A percentile compares a stretch with the other conserved stretches of the same genome.
phyloP scores from a whole-genome alignment of 306 rosid genomes.

The Neltuma alba region DNA sequence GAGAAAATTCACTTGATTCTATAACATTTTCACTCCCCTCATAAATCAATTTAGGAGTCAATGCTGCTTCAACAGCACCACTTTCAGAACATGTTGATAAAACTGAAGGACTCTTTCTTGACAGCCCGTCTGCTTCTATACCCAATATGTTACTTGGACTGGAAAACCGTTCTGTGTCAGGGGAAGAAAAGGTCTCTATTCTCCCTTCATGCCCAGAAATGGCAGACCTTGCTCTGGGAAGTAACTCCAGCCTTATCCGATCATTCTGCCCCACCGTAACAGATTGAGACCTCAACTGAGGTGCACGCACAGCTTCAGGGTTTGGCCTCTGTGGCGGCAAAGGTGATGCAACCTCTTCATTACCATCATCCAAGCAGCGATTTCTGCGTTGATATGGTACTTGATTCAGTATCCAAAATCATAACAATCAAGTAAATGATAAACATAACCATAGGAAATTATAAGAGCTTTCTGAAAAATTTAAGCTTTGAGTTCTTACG shows the following conservation, averaged over 20 bases:
- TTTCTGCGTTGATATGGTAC: constrained; percentile 47
- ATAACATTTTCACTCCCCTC: constrained; percentile 52
- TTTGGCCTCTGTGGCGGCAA: constrained; percentile 49
- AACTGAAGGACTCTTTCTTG: constrained; percentile 58
- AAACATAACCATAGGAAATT: constrained; percentile 3
- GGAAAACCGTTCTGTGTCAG: constrained; percentile 46
- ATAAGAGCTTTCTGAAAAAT: constrained; percentile 26
- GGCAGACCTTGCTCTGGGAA: constrained; percentile 56
- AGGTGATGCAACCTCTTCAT: constrained; percentile 45
- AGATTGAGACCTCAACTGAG: constrained; percentile 57
- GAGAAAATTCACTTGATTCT: constrained; percentile 31
- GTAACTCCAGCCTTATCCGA: constrained; percentile 41
- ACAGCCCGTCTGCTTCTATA: constrained; percentile 36
- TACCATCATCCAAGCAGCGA: constrained; percentile 42
- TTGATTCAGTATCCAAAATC: constrained; percentile 43
- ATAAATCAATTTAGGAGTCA: constrained; percentile 37
- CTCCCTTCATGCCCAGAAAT: constrained; percentile 39
- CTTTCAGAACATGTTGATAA: constrained; percentile 54
- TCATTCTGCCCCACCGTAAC: constrained; percentile 38
- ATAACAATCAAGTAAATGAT: constrained; percentile 14
- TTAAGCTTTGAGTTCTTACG: neutral
- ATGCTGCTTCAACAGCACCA: constrained; percentile 44
- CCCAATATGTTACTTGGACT: constrained; percentile 33
- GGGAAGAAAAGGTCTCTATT: constrained; percentile 40
- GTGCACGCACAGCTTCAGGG: constrained; percentile 33